Percentiles rank a stretch among this genome's conserved stretches.
Evolutionary conservation across 257 asterid species (phyloP).

Genomic region (Nicotiana benthamiana): DNA sequence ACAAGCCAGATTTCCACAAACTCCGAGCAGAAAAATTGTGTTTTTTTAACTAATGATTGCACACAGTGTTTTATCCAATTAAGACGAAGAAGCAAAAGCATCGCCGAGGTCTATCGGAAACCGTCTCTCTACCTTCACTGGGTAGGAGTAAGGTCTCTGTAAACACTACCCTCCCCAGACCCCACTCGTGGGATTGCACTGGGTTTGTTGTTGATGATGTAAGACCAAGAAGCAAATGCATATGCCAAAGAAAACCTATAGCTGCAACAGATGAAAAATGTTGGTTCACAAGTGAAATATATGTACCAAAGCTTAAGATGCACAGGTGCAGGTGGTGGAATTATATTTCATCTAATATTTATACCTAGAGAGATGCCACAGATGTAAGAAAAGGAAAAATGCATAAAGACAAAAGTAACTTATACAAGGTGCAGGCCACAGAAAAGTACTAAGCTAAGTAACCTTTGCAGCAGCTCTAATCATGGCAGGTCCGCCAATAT

Average conservation of each 20-base stretch:
- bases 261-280: neutral
- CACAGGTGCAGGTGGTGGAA: neutral
- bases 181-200: too few relatives aligned
- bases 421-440: neutral
- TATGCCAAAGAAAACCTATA: neutral
- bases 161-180: too few relatives aligned
- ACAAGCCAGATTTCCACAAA: neutral
- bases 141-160: too few relatives aligned
- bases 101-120: too few relatives aligned
- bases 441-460: neutral
- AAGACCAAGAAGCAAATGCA: neutral
- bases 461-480: conserved; percentile 99
- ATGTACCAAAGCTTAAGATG: neutral
- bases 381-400: neutral
- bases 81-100: neutral
- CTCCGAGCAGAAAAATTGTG: neutral
- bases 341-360: neutral
- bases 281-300: neutral
- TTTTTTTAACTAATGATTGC: neutral
- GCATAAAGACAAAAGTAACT: neutral
- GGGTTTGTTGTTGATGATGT: neutral
- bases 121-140: too few relatives aligned
- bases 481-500: conserved; percentile 99
- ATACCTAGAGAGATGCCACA: neutral
- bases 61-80: neutral